Evolutionary conservation across 371 early-diverging fungal genomes (phyloP), one percentile per base, ranked within the genome.

Genomic region (Mucor circinelloides): DNA sequence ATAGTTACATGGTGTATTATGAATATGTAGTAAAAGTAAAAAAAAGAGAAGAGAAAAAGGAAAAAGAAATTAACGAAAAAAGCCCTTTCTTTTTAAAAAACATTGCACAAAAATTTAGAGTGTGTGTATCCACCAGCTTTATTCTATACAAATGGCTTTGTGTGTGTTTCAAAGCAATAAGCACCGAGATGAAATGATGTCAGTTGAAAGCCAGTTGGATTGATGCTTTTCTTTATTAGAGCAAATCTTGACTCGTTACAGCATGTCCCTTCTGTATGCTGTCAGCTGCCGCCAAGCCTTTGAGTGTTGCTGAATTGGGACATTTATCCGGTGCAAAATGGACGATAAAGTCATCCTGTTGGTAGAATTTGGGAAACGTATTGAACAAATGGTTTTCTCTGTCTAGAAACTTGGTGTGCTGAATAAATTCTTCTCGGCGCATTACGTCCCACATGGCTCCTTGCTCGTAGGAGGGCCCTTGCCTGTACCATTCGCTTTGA

Each of bases 371-470:
- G 1, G 87, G 85, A 74, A 84, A 85, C 0, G 85, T 83, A 59
- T 85, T 84, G 63, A 87, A 81, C 1, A 77, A 74, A 67, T 80
- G 87, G 48, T 83, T 78, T 38, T 85, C 77, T 38, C 72, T 54
- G 63, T 81, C 79, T 19, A 84, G 67, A 12, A 83, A 59, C 30
- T 74, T 38, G 4, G 75, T 74, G 8, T 55, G 63, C 6, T 59
- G 28, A 19, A 36, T 48, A 27, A 64, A 30, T n/a, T 61, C 64
- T 1, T 68, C 68, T 6, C 75, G 70, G 31, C 54, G 69, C 78
- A 86, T 78, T 0, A 85, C 68, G 21, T 84, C 82, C 85, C 85
- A 84, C 72, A 87, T 85, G 1, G 87, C 87, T 8, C 75, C 73
- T 60, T 85, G 87, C 59, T 85, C 87, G 65, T 74, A 84, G 27